Evolutionary conservation across 1,284 basidiomycete genomes (phyloP), one percentile per base, ranked within the genome.

Genomic region (Garcileccinum viscosum): DNA sequence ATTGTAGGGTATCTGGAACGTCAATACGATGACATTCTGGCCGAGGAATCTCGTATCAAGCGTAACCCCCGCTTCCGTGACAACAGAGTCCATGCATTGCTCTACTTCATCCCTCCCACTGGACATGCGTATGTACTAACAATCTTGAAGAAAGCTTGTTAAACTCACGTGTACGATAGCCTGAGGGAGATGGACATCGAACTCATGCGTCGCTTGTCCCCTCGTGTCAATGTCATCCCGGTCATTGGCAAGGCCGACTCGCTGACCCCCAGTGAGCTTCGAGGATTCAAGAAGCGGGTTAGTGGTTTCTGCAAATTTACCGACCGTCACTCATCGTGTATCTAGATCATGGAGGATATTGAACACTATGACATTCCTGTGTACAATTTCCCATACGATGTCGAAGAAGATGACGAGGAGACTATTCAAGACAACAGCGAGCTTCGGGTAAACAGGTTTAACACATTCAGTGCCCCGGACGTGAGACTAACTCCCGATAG

Each of bases 321-420:
- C 58, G n/a, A 27, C 7, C 1, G 44, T 61, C 2, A 40, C 69
- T 77, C 14, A 80, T 33, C 1, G 1, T 59, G 24, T 58, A 30
- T 42, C 32, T 74, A 97, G 95, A 92, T 99, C 79, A 99, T 99
- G 96, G 97, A 99, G 84, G 97, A 99, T 81, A 99, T 99, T 75
- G 97, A 99, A 80, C 90, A 99, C 86, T 99, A 99, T 80, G 93
- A 94, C 74, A 99, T 99, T 75, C 97, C 98, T 8, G 94, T 99
- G 60, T 99, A 99, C 88, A 99, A 99, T 86, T 99, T 99, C 89
- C 98, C 98, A 0, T 99, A 98, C 82, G 98, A 99, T 76, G 93
- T 96, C 30, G 98, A 99, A 82, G 98, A 99, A 84, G 95, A 99
- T 78, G 98, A 99, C 80, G 97, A 99, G 80, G 98, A 99, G 78